These are phyloP conservation scores for Rhynchospora breviuscula DNA, from an alignment of 176 grass and related monocot species.

Conservation along the genomic window DNA sequence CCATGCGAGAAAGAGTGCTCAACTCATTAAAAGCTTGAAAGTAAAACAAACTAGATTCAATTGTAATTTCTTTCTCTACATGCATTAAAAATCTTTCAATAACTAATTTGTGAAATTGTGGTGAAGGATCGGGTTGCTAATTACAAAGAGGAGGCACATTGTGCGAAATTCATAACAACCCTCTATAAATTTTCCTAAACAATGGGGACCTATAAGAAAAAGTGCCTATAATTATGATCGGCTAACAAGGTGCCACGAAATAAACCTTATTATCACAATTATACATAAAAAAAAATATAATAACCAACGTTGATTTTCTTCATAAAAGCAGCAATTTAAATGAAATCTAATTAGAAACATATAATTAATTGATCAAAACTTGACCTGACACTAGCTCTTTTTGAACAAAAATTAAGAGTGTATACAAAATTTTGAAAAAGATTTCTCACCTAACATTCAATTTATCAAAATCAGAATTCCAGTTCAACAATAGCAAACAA, in stretches of 20 bases:
- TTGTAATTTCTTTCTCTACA: not conserved
- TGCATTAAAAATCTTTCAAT: not conserved
- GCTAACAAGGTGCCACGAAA: not conserved
- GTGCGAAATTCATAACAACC: not conserved
- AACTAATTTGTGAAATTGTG: not conserved
- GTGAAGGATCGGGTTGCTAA: not conserved
- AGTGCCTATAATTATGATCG: not conserved
- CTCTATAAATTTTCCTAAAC: not conserved
- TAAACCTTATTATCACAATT: not conserved
- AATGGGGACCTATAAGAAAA: slow-evolving; percentile 2
- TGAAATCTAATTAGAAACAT: not conserved
- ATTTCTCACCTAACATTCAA: not conserved
- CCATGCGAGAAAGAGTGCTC: not conserved
- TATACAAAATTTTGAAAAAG: not conserved
- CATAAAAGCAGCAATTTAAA: not conserved
- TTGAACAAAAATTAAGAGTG: not conserved
- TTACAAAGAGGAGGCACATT: not conserved
- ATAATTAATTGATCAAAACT: not conserved
- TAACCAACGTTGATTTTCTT: not conserved
- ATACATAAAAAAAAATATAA: not conserved
- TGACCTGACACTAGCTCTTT: not conserved
- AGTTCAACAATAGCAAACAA: not conserved
- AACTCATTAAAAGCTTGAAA: not conserved
- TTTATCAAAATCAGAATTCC: not conserved
- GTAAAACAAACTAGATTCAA: not conserved